Conservation (phyloP, 805 yeast genomes). For the Ogataea minuta region DNA sequence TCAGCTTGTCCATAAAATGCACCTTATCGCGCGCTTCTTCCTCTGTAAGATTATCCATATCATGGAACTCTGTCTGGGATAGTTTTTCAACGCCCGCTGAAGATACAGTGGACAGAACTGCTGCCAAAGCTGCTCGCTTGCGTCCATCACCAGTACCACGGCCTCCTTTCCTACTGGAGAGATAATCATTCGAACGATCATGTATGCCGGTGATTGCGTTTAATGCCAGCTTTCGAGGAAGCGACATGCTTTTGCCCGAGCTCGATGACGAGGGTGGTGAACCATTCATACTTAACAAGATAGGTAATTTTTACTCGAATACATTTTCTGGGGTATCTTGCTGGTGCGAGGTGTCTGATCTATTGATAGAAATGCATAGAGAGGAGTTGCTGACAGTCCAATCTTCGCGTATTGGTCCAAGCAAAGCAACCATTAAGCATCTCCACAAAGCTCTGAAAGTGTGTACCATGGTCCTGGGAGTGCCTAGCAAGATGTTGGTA, state of each 20-base stretch:
- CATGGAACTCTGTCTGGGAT: constrained; percentile 13
- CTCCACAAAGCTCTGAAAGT: constrained; percentile 23
- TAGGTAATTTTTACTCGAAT: not conserved
- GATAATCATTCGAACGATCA: constrained; percentile 24
- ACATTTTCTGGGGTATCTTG: constrained; percentile 8
- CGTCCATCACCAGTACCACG: constrained; percentile 20
- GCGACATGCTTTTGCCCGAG: constrained; percentile 14
- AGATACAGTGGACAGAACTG: constrained; percentile 44
- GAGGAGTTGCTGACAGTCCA: constrained; percentile 29
- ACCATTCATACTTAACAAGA: constrained; percentile 1
- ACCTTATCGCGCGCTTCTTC: constrained; percentile 30
- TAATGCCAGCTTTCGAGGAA: constrained; percentile 20
- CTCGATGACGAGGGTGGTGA: constrained; percentile 14
- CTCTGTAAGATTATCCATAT: constrained; percentile 14
- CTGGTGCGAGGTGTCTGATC: constrained; percentile 9
- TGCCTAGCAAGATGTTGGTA: constrained; percentile 15
- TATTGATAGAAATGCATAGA: constrained; percentile 28
- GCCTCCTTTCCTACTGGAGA: constrained; percentile 9
- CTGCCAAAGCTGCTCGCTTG: constrained; percentile 36
- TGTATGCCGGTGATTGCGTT: constrained; percentile 25
- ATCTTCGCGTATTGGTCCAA: constrained; percentile 38
- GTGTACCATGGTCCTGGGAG: constrained; percentile 1
- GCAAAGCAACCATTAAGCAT: constrained; percentile 32
- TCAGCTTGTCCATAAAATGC: constrained; percentile 58
- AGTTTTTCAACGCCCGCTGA: constrained; percentile 44